Conservation (phyloP, 2,329 filamentous ascomycete genomes). For the Balansia obtecta region DNA sequence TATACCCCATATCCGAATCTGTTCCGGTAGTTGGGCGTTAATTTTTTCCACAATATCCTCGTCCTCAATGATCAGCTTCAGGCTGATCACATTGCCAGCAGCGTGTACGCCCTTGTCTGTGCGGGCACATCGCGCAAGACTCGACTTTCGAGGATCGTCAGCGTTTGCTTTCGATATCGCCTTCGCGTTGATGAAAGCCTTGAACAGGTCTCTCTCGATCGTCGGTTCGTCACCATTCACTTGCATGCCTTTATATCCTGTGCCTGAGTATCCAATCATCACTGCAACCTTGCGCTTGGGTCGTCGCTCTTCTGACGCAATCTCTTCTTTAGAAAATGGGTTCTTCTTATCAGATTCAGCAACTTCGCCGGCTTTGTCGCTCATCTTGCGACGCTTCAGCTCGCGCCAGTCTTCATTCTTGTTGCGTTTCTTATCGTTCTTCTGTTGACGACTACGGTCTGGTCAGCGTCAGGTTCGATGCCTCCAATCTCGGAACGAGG, state of each 20-base stretch:
- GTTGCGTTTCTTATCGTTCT: conserved; percentile 25
- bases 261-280: conserved; percentile 88
- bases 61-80: conserved; percentile 94
- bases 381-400: conserved; percentile 29
- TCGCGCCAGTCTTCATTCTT: conserved; percentile 27
- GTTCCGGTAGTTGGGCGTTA: conserved; percentile 70
- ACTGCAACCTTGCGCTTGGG: conserved; percentile 97
- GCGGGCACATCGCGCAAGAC: conserved; percentile 81
- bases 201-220: conserved; percentile 91
- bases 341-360: conserved; percentile 25
- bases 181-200: conserved; percentile 78
- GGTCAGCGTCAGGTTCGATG: conserved; percentile 16
- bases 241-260: conserved; percentile 96
- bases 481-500: background rate
- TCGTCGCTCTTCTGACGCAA: conserved; percentile 71
- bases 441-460: conserved; percentile 20
- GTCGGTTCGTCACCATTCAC: conserved; percentile 75
- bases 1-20: conserved; percentile 93
- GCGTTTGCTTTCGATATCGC: conserved; percentile 96
- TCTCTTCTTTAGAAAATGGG: conserved; percentile 61
- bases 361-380: conserved; percentile 20
- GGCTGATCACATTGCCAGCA: conserved; percentile 84
- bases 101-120: conserved; percentile 98
- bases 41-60: conserved; percentile 79
- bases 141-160: conserved; percentile 91